Evolutionary conservation across 306 rosid species (phyloP), one percentile per base, ranked within the genome.

Genomic region (Prunus dulcis): DNA sequence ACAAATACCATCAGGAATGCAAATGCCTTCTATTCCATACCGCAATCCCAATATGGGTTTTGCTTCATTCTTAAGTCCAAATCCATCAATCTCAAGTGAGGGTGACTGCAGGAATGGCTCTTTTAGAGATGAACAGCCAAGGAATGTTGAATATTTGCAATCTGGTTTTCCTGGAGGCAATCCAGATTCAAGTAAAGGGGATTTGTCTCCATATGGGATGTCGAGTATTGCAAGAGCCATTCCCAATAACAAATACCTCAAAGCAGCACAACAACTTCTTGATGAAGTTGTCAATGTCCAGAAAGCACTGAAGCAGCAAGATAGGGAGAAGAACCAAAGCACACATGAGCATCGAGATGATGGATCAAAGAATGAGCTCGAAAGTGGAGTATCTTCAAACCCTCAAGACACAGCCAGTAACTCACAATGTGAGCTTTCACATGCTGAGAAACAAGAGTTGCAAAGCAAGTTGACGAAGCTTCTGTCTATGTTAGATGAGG

Each of bases 401-500:
- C 84, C 84, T 68, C 88, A 80, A 80, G 95, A 83, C 20, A 80
- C 85, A 15, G 84, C 81, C 10, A 63, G 84, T 74, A 85, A 81
- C 77, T 60, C 90, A 34, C 75, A 73, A 15, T 76, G 78, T 38
- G 97, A 88, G 83, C 91, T 89, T 82, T 85, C 95, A n/a, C 87
- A 83, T 81, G 84, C 88, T 27, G 93, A 91, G 83, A 91, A 83
- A 72, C 95, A 89, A 80, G 95, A 89, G 69, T 78, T 91, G 62
- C 91, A 91, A 85, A 85, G 86, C 84, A 88, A 88, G 82, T 77
- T 91, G 78, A 81, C 95, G 5, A 91, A 88, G 80, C 93, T 91
- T 60, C 63, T 89, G 49, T 86, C 92, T n/a, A 91, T 91, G 90
- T 77, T 84, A 78, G 97, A 89, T 52, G 95, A 91, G 97, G 95